A percentile compares a stretch with the other conserved stretches of the same genome.
Conservation (phyloP, 1,139 yeast genomes). For the Hansenula sp. region DNA sequence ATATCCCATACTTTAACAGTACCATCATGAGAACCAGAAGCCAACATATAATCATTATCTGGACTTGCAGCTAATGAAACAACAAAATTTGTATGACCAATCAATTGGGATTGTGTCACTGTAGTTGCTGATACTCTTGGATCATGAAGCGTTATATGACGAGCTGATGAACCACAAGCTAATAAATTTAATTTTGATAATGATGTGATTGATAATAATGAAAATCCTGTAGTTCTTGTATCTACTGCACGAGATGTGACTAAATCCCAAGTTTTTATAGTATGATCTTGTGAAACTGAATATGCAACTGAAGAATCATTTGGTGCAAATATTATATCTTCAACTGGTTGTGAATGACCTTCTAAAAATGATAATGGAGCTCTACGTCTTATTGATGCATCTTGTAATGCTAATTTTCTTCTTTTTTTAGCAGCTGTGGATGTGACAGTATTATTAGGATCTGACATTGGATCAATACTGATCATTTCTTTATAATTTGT, state of each 20-base stretch:
- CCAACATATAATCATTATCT: conserved; percentile 71
- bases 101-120: conserved; percentile 62
- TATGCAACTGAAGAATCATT: conserved; percentile 78
- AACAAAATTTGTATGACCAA: conserved; percentile 91
- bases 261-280: conserved; percentile 94
- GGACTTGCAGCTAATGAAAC: conserved; percentile 74
- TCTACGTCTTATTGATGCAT: conserved; percentile 72
- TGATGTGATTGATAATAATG: conserved; percentile 71
- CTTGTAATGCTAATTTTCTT: conserved; percentile 75
- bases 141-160: conserved; percentile 91
- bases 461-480: conserved; percentile 57
- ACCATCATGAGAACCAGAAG: conserved; percentile 93
- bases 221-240: conserved; percentile 84
- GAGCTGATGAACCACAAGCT: conserved; percentile 92
- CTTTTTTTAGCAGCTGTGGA: conserved; percentile 88
- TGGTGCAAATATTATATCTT: conserved; percentile 71
- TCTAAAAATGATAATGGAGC: conserved; percentile 75
- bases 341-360: conserved; percentile 84
- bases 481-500: conserved; percentile 81
- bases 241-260: conserved; percentile 80
- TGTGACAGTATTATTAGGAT: conserved; percentile 36
- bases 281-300: conserved; percentile 93
- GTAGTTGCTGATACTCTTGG: conserved; percentile 61
- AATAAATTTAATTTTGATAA: conserved; percentile 63
- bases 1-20: conserved; percentile 95